These are phyloP conservation scores for Penicillium paxilli DNA, from an alignment of 495 filamentous ascomycete genomes.

Conservation along the genomic window DNA sequence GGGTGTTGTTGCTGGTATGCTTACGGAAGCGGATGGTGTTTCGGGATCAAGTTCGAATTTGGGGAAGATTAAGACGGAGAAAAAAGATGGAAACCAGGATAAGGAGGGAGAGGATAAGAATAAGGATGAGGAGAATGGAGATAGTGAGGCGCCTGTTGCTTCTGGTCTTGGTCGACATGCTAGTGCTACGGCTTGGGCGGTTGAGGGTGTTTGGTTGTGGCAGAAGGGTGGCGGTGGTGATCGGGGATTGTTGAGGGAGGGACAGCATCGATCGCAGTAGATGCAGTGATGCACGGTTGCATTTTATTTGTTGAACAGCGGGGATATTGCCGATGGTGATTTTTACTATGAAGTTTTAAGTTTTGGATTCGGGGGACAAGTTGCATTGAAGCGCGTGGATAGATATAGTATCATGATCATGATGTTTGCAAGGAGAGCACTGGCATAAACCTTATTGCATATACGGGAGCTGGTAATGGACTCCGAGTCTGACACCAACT, in stretches of 20 bases:
- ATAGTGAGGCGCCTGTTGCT: conserved; percentile 12
- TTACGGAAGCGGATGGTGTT: conserved; percentile 61
- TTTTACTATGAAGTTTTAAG: too few relatives aligned
- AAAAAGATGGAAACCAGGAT: too few relatives aligned
- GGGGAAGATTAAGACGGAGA: not conserved
- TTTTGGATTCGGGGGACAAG: too few relatives aligned
- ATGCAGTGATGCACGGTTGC: not conserved
- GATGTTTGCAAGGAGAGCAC: too few relatives aligned
- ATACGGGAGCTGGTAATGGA: too few relatives aligned
- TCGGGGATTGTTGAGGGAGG: conserved; percentile 40
- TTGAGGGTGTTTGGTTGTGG: conserved; percentile 90
- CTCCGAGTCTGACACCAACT: too few relatives aligned
- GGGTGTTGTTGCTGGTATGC: conserved; percentile 68
- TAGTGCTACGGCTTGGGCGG: conserved; percentile 76
- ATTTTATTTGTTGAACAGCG: not conserved
- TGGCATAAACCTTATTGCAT: too few relatives aligned
- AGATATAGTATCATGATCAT: too few relatives aligned
- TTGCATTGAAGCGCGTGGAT: too few relatives aligned
- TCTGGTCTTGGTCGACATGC: conserved; percentile 51
- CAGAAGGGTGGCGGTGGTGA: conserved; percentile 72
- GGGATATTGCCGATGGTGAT: too few relatives aligned
- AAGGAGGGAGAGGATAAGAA: too few relatives aligned
- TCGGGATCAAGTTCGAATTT: conserved; percentile 9
- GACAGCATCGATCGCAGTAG: conserved; percentile 33
- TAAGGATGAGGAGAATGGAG: conserved; percentile 12